Evolutionary conservation across 495 filamentous ascomycete genomes (phyloP), one percentile per base, ranked within the genome.

Genomic region (Collariella sp.): DNA sequence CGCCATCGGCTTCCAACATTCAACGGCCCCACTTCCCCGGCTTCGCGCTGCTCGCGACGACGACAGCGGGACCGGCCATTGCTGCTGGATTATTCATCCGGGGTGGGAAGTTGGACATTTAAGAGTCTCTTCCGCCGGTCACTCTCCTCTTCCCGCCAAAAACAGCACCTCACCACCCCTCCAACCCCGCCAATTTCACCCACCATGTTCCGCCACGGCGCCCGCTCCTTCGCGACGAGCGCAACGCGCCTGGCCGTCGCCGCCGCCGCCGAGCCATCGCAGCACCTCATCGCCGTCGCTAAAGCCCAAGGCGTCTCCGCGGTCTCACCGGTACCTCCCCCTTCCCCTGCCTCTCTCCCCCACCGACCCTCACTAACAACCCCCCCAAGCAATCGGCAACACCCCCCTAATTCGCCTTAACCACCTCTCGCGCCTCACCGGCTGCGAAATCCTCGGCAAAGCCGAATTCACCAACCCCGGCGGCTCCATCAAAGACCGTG

Each of bases 381-480:
- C 54, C 58, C 62, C 26, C 20, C 20, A 19, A 57, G 90, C 90
- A 50, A 96, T 98, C 74, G 93, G 94, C 57, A 97, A 96, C 71
- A 98, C 93, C 0, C 94, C 93, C 0, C 77, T 98, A 29, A 95
- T 98, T 70, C 83, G 86, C 3, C 78, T 98, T 38, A 91, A 95
- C 70, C 78, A 72, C 15, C 81, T 98, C 52, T 96, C 93, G 18
- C 83, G 88, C 55, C 79, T 95, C 62, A 97, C 93, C 16, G 91
- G 91, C 44, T 97, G 94, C 77, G 85, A 95, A 58, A 76, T 98
- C 45, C 83, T 96, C 33, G 93, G 94, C 57, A 98, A 98, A 69
- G 93, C 93, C 54, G 93, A 98, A 63, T 98, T 98, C 73, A 93
- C 94, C 76, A 97, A 98, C 76, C 93, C 93, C 11, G 93, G 93